Conservation (phyloP, 2,329 filamentous ascomycete genomes). For the Aspergillus thermomutatus region DNA sequence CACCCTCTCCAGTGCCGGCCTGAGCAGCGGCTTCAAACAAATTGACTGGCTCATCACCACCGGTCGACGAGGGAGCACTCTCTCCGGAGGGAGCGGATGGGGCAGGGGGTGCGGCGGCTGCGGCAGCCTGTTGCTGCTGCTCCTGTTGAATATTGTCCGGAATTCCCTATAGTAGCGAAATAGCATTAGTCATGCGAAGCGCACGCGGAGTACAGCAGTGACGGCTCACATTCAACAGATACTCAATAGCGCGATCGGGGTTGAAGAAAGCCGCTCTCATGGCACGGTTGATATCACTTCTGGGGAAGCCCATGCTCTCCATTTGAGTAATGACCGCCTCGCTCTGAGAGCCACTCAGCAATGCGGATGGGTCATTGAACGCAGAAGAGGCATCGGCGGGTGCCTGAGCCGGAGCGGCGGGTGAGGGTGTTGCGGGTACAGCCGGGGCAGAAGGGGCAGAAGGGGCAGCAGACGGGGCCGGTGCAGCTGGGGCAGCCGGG, state of each 20-base stretch:
- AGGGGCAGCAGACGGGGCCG: conserved; percentile 51
- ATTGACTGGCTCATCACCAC: conserved; percentile 67
- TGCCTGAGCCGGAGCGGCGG: conserved; percentile 44
- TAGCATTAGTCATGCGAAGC: neutral
- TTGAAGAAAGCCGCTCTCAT: conserved; percentile 98
- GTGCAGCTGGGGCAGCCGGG: conserved; percentile 45
- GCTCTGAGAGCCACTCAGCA: conserved; percentile 80
- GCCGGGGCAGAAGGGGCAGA: conserved; percentile 40
- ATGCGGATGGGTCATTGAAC: conserved; percentile 72
- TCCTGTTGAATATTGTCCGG: conserved; percentile 78
- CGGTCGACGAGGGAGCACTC: conserved; percentile 34
- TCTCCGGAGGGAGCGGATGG: conserved; percentile 27
- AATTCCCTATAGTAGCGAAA: conserved; percentile 64
- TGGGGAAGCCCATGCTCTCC: conserved; percentile 95
- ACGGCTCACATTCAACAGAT: conserved; percentile 73
- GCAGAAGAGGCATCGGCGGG: conserved; percentile 29
- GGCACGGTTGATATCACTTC: conserved; percentile 82
- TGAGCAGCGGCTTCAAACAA: conserved; percentile 91
- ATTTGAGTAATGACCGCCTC: conserved; percentile 82
- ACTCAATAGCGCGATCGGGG: conserved; percentile 94
- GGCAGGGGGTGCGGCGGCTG: conserved; percentile 43
- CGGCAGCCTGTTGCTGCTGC: conserved; percentile 55
- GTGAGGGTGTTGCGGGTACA: conserved; percentile 48
- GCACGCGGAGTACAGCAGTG: neutral
- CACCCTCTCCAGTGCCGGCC: conserved; percentile 52